A percentile compares a stretch with the other conserved stretches of the same genome.
These are phyloP conservation scores for Mucor circinelloides DNA, from an alignment of 371 early-diverging fungal species.

Conservation along the genomic window DNA sequence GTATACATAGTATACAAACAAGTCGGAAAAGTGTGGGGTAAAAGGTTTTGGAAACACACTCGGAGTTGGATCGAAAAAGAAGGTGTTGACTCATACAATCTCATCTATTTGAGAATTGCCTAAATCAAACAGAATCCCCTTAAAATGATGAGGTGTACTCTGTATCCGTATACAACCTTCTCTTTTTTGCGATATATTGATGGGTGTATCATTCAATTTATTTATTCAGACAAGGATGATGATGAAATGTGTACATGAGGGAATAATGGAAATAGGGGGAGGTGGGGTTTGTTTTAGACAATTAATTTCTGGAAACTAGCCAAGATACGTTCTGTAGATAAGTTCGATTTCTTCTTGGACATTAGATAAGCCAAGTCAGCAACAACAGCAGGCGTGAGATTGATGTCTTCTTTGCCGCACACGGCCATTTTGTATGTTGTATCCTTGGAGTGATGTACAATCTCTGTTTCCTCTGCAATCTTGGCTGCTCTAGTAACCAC, in stretches of 20 bases:
- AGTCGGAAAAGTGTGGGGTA: neutral
- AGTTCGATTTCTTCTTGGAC: neutral
- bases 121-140: neutral
- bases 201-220: neutral
- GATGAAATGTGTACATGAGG: neutral
- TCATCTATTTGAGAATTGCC: conserved; percentile 1
- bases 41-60: neutral
- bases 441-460: conserved; percentile 38
- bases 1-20: neutral
- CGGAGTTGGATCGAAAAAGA: neutral
- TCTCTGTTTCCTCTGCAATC: conserved; percentile 78
- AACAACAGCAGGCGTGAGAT: conserved; percentile 17
- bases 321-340: conserved; percentile 7
- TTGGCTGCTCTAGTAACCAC: conserved; percentile 67
- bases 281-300: neutral
- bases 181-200: neutral
- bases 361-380: conserved; percentile 21
- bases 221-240: neutral
- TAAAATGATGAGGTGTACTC: neutral
- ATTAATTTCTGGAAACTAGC: conserved; percentile 14
- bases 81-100: neutral
- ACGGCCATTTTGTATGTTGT: conserved; percentile 25
- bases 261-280: neutral
- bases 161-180: neutral
- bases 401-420: neutral